Base-by-base conservation (phyloP, 2,329 filamentous ascomycete species). In the Colletotrichum kahawae region DNA sequence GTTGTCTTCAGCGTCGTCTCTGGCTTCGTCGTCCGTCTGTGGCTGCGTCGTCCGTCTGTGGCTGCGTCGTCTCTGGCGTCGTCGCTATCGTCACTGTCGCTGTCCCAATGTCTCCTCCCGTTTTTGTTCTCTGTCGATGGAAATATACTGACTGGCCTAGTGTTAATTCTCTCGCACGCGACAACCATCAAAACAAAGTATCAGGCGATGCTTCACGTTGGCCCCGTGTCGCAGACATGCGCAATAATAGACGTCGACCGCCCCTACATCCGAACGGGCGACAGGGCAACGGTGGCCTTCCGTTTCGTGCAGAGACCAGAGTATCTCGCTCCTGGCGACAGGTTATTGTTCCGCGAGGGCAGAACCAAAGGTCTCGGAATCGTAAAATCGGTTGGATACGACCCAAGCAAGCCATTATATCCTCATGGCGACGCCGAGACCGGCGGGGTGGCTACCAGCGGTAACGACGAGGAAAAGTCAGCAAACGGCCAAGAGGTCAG, bases 121-220 rank as follows among this genome's bases (percentile, higher is more conserved):
- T 5, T 21, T 7, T 51, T 7, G 10, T 21, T 51, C 10, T 18
- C 18, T 56, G 51, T 13, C 51, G 8, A 51, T 29, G n/a, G 38
- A 29, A 59, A 34, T 18, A 21, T 68, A 21, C 38, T 77, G 34
- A 70, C 54, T 21, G 1, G 21, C 31, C 0, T 72, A 92, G 97
- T 99, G 1, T 89, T 99, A 27, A 98, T 99, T 78, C 89, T 99
- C 8, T 97, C 95, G 5, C 97, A 99, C 81, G 95, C 96, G 0
- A 99, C 97, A 0, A 99, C 97, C 57, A 99, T 99, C 84, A 97
- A 98, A 84, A 95, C 93, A 1, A 96, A 95, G 80, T 99, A 99
- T 79, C 97, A 99, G 86, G 97, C 97, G 1, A 99, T 98, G 96
- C 90, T 99, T 27, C 97, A 99, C 80, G 96, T 99, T 6, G 97